Conservation (phyloP, 768 basidiomycete species). For the Auricularia heimuer region DNA sequence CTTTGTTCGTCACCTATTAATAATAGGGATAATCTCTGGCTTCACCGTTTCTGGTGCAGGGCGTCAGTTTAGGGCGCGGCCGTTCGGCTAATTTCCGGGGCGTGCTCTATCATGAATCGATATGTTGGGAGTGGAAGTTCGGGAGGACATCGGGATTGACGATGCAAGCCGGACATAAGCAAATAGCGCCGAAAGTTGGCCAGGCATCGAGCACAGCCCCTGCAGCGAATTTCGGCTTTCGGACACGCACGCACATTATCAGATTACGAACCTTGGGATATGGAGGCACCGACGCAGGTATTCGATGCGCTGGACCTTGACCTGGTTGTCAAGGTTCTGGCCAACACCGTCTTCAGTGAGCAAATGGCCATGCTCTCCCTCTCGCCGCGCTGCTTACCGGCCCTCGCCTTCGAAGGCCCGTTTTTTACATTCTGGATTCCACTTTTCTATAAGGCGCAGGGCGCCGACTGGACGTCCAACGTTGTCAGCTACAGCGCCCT, state of each 20-base stretch:
- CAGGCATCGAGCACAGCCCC: no score
- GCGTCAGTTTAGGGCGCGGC: no score
- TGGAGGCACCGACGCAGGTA: slow-evolving; percentile 15
- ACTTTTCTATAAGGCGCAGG: slow-evolving; percentile 67
- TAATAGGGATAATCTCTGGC: no score
- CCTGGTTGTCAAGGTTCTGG: slow-evolving; percentile 66
- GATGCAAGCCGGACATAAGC: no score
- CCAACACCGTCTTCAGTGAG: slow-evolving; percentile 72
- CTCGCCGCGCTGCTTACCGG: not conserved
- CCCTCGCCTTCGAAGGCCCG: slow-evolving; percentile 42
- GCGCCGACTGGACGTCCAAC: slow-evolving; percentile 36
- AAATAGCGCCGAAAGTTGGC: no score
- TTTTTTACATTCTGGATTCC: slow-evolving; percentile 79
- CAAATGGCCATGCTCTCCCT: slow-evolving; percentile 4
- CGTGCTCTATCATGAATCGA: no score
- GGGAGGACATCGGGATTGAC: no score
- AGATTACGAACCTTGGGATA: not conserved
- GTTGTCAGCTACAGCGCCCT: slow-evolving; percentile 39
- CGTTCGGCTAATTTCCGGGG: no score
- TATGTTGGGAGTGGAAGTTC: no score
- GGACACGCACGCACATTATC: not conserved
- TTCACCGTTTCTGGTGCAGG: no score
- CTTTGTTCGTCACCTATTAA: no score
- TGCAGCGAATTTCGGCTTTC: not conserved
- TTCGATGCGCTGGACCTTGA: slow-evolving; percentile 71